Base-by-base conservation (phyloP, 305 asterid genomes). In the Fraxinus ornus region DNA sequence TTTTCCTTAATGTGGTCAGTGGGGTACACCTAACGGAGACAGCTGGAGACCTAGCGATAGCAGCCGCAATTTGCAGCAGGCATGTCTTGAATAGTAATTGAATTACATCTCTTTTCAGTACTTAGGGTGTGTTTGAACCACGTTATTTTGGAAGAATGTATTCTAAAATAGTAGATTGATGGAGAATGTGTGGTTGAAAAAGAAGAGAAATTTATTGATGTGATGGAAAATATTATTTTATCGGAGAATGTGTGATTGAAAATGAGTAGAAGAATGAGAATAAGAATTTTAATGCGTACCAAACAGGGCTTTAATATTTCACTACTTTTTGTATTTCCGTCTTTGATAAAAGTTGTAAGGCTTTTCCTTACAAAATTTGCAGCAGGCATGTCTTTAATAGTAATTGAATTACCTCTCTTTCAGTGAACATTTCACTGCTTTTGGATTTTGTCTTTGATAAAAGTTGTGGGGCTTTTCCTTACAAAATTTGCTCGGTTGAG, bases 1-100 rank as follows among this genome's bases (percentile, higher is more conserved):
- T 96, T 81, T 94, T 87, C 81, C 87, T 96, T 70, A 96, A 96
- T 83, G 98, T 96, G 52, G 90, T 93, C n/a, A 91, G 97, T 81
- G 98, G 98, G 44, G 79, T 87, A 83, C 88, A 71, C 80, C 87
- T 96, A 78, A 88, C 91, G 5, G 98, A 94, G 90, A 96, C 98
- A 33, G 97, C 98, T 79, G 98, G 97, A 30, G 99, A 96, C 89
- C 93, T 94, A 78, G 97, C 99, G 75, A 87, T 93, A 80, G 99
- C 97, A 77, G 98, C 99, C 22, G 97, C 98, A 83, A 92, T 96
- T 79, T 96, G 99, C 88, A 96, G 99, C 98, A 94, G 98, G 99
- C 86, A 89, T 86, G 92, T 12, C 79, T 37, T 76, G 55, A 13
- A 78, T 72, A 72, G 70, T 64, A 8, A 76, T 77, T 79, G 49